A percentile compares a stretch with the other conserved stretches of the same genome.
These are phyloP conservation scores for Angophora floribunda DNA, from an alignment of 345 rosid genomes.

Conservation along the genomic window DNA sequence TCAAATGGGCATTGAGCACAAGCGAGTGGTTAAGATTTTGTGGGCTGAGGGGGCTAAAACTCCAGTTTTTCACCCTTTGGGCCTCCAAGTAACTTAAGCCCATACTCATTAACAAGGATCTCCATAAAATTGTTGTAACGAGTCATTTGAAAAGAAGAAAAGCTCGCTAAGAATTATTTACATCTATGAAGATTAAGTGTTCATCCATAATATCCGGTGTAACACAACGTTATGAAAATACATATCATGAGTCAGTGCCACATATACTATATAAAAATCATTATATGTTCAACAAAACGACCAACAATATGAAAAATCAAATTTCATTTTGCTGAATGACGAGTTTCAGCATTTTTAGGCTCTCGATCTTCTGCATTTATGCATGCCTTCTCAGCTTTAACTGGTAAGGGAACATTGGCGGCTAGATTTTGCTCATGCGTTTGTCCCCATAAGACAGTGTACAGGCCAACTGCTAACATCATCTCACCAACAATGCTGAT, in stretches of 20 bases:
- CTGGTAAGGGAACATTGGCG: neutral
- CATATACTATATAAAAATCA: neutral
- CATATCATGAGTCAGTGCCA: neutral
- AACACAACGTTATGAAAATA: neutral
- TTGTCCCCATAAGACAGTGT: slow-evolving; percentile 78
- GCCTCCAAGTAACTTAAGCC: neutral
- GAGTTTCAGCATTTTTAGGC: neutral
- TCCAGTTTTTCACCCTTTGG: neutral
- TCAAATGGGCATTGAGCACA: neutral
- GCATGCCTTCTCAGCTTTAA: neutral
- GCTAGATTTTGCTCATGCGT: slow-evolving; percentile 1
- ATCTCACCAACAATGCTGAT: slow-evolving; percentile 58
- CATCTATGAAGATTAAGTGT: neutral
- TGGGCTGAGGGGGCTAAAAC: neutral
- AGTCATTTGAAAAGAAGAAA: neutral
- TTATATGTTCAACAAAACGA: neutral
- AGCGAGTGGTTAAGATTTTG: neutral
- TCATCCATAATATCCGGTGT: neutral
- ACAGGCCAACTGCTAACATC: slow-evolving; percentile 56
- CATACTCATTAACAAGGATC: neutral
- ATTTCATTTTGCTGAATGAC: neutral
- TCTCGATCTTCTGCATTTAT: neutral
- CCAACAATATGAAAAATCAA: neutral
- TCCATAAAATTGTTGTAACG: neutral
- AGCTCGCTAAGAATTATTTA: neutral